These are phyloP conservation scores for Meyerozyma athensensis DNA, from an alignment of 1,139 yeast genomes.

Conservation along the genomic window DNA sequence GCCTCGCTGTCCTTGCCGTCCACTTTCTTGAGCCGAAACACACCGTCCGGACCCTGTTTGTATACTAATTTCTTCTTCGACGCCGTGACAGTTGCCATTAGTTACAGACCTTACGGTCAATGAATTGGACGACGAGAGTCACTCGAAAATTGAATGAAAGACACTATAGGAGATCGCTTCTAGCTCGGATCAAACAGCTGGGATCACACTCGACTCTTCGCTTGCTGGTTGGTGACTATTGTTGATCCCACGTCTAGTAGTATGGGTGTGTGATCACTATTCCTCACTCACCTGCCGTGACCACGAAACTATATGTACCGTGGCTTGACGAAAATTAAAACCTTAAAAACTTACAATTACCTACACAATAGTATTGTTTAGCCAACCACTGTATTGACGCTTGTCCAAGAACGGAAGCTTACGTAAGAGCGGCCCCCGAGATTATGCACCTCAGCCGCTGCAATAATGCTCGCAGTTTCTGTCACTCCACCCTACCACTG, in stretches of 20 bases:
- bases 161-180: no score
- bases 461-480: no score
- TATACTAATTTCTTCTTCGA: constrained; percentile 29
- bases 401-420: constrained; percentile 3
- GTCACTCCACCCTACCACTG: no score
- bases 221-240: no score
- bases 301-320: no score
- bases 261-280: no score
- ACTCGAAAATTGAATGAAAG: no score
- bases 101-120: background rate
- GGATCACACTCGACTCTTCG: no score
- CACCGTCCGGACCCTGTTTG: constrained; percentile 41
- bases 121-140: no score
- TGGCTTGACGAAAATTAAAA: background rate
- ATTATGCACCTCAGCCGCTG: background rate
- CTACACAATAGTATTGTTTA: constrained; percentile 1
- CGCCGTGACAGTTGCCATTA: constrained; percentile 2
- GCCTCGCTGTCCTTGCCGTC: constrained; percentile 10
- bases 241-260: no score
- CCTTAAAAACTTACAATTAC: background rate
- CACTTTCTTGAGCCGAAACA: constrained; percentile 33
- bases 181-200: no score
- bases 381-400: background rate
- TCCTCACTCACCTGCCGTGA: no score
- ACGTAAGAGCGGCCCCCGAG: background rate